phyloP scores from a whole-genome alignment of 345 rosid genomes.

The Erysimum cheiranthoides region DNA sequence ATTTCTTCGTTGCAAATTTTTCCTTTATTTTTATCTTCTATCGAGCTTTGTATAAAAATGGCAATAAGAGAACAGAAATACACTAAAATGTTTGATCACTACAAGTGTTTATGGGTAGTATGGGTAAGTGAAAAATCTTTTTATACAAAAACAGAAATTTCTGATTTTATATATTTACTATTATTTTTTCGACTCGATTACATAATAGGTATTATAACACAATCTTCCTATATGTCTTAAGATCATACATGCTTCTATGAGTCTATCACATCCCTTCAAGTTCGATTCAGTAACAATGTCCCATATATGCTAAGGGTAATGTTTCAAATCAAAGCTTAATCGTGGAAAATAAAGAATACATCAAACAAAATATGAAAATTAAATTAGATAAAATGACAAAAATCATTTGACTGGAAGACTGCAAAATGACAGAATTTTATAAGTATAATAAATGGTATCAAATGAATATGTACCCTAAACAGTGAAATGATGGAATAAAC shows the following conservation, averaged over 20 bases:
- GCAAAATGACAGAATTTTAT: not conserved
- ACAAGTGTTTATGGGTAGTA: conserved; percentile 18
- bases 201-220: not conserved
- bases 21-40: not conserved
- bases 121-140: not conserved
- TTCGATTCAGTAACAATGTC: conserved; percentile 2
- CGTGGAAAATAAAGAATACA: not conserved
- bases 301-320: not conserved
- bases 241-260: not conserved
- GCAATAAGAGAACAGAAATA: conserved; percentile 6
- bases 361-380: not conserved
- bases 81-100: conserved; percentile 20
- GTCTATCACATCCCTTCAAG: conserved; percentile 1
- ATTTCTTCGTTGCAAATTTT: conserved; percentile 9
- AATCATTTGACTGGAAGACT: not conserved
- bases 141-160: not conserved
- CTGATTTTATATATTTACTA: not conserved
- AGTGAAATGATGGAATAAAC: not conserved
- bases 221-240: not conserved
- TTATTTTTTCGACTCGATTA: not conserved
- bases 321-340: conserved; percentile 2
- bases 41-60: conserved; percentile 29
- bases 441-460: not conserved
- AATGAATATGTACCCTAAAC: not conserved
- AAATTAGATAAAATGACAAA: not conserved